phyloP scores from a whole-genome alignment of 345 rosid species.

The Balakata baccata region DNA sequence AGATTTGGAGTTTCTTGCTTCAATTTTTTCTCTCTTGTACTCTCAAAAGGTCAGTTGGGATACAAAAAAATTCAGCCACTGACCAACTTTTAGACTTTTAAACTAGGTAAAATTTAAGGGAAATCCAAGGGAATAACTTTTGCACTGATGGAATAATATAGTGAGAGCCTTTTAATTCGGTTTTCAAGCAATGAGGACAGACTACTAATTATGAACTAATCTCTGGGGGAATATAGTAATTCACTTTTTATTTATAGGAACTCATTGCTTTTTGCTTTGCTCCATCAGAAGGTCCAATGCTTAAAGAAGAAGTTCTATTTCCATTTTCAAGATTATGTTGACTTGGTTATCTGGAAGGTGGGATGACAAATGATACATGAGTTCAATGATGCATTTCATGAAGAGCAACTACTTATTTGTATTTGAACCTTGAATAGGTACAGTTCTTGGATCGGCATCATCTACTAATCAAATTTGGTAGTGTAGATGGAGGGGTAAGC shows the following conservation, averaged over 20 bases:
- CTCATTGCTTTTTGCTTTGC: slow-evolving; percentile 29
- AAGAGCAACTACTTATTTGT: slow-evolving; percentile 13
- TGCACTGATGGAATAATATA: neutral
- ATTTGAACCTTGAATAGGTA: slow-evolving; percentile 45
- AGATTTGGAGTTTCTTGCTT: no score
- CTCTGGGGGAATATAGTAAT: neutral
- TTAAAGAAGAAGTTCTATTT: slow-evolving; percentile 92
- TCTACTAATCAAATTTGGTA: slow-evolving; percentile 85
- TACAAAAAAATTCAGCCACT: neutral
- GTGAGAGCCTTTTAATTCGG: neutral
- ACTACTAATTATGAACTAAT: neutral
- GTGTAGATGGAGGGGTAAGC: slow-evolving; percentile 91
- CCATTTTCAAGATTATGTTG: slow-evolving; percentile 89
- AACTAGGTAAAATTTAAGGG: no score
- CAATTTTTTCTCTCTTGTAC: neutral
- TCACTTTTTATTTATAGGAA: slow-evolving; percentile 6
- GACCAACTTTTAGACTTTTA: neutral
- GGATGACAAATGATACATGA: slow-evolving; percentile 1
- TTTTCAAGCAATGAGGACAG: slow-evolving; percentile 3
- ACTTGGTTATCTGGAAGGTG: slow-evolving; percentile 95
- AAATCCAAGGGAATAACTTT: neutral
- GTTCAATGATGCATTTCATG: neutral
- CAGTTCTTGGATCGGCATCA: slow-evolving; percentile 96
- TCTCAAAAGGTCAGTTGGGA: neutral
- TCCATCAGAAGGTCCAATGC: slow-evolving; percentile 66